A percentile compares a stretch with the other conserved stretches of the same genome.
phyloP scores from a whole-genome alignment of 495 filamentous ascomycete species.

The Neurospora tetraspora region DNA sequence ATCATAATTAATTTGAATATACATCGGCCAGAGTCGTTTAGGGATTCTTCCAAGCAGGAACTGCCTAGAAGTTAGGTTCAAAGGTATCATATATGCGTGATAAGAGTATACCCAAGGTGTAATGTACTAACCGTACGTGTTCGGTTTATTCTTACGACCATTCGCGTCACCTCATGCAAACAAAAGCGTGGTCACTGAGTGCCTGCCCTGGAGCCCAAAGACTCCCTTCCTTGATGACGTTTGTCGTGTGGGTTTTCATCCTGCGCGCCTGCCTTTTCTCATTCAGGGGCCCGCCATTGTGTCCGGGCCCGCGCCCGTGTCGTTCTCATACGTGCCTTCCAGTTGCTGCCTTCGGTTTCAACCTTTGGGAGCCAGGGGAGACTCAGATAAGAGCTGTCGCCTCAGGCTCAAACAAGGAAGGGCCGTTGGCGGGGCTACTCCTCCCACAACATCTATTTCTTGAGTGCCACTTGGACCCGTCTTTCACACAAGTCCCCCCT shows the following conservation, averaged over 20 bases:
- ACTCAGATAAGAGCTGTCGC: not conserved
- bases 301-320: not conserved
- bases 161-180: not conserved
- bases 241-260: not conserved
- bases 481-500: not conserved
- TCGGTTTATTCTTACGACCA: too few relatives aligned
- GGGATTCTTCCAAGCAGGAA: too few relatives aligned
- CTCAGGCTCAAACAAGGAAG: not conserved
- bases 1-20: too few relatives aligned
- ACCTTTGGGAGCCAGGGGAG: not conserved
- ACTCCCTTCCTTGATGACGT: not conserved
- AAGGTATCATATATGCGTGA: too few relatives aligned
- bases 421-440: not conserved
- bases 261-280: not conserved
- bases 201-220: not conserved
- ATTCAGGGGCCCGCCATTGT: not conserved
- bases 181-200: not conserved
- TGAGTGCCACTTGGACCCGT: not conserved
- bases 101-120: too few relatives aligned
- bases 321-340: not conserved
- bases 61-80: too few relatives aligned
- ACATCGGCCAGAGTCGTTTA: too few relatives aligned
- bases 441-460: not conserved
- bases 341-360: not conserved
- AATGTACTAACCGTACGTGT: too few relatives aligned